These are phyloP conservation scores for Pseudocercospora fijiensis DNA, from an alignment of 2,329 filamentous ascomycete genomes.

Conservation along the genomic window DNA sequence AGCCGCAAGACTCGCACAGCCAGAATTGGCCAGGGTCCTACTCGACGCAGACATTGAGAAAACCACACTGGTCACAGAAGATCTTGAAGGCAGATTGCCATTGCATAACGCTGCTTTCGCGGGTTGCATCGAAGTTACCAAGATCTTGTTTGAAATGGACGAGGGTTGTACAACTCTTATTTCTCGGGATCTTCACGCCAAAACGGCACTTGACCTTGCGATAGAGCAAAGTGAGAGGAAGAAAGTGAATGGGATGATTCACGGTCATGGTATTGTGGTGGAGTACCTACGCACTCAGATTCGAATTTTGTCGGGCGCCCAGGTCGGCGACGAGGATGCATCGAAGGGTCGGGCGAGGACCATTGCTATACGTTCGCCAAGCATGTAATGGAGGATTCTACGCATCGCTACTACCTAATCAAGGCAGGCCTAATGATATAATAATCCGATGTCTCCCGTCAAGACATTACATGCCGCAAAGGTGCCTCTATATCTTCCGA, in stretches of 20 bases:
- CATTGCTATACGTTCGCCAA: neutral
- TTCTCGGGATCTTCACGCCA: neutral
- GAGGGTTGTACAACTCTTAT: neutral
- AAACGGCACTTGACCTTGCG: slow-evolving; percentile 7
- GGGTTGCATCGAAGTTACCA: neutral
- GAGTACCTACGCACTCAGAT: slow-evolving; percentile 1
- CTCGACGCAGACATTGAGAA: neutral
- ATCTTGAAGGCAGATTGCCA: neutral
- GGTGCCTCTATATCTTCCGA: too few relatives aligned
- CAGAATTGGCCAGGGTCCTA: neutral
- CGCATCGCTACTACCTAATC: neutral
- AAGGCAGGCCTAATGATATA: neutral
- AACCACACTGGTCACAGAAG: neutral
- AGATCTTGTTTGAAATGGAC: neutral
- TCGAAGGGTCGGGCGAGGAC: neutral
- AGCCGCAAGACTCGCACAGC: neutral
- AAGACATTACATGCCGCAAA: too few relatives aligned
- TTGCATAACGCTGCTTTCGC: neutral
- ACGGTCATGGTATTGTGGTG: neutral
- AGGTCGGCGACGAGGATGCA: neutral
- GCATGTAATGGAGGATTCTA: neutral
- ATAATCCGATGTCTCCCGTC: too few relatives aligned
- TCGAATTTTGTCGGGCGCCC: neutral
- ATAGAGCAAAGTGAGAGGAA: neutral
- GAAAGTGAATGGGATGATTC: neutral